Evolutionary conservation across 2,329 filamentous ascomycete genomes (phyloP), one percentile per base, ranked within the genome.

Genomic region (Triangularia verruculosa): DNA sequence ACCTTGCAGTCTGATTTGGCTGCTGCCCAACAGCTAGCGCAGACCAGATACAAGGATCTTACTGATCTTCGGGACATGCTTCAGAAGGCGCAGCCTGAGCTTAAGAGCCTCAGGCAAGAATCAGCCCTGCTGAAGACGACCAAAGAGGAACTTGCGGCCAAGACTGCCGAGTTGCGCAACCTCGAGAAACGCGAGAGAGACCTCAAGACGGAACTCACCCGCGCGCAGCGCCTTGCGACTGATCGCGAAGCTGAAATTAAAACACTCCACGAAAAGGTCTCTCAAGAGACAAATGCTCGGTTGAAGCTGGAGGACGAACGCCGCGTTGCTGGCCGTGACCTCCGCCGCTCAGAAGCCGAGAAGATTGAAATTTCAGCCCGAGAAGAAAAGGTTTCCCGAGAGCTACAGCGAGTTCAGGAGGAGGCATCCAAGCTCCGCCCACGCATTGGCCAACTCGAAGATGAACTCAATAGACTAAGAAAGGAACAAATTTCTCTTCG

Each of bases 21-120:
- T 1, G 93, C 93, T 1, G 90, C 93, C 0, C 89, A 97, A 74
- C 88, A 96, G 75, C 83, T 98, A 12, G 92, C 95, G 0, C 89
- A 96, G 65, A 89, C 86, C 15, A 85, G 95, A 28, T 98, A 93
- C 80, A 96, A 93, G 75, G 93, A 98, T 64, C 79, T 97, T 1
- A 89, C 88, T 0, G 91, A 96, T 27, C 79, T 97, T 54, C 85
- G 89, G 20, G 90, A 94, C 66, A 82, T 93, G 2, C 77, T 97
- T 28, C 89, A 93, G 68, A 96, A 95, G 74, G 85, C 90, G 0
- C 93, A 97, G 72, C 90, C 92, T 0, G 94, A 99, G 76, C 79
- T 98, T 24, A 90, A 89, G 74, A 88, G 80, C 53, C 81, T 98
- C 20, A 87, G 92, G 7, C 86, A 89, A 57, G 93, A 98, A 70